Evolutionary conservation across 176 grass and related monocot genomes (phyloP).

Genomic region (Triticum monococcum): DNA sequence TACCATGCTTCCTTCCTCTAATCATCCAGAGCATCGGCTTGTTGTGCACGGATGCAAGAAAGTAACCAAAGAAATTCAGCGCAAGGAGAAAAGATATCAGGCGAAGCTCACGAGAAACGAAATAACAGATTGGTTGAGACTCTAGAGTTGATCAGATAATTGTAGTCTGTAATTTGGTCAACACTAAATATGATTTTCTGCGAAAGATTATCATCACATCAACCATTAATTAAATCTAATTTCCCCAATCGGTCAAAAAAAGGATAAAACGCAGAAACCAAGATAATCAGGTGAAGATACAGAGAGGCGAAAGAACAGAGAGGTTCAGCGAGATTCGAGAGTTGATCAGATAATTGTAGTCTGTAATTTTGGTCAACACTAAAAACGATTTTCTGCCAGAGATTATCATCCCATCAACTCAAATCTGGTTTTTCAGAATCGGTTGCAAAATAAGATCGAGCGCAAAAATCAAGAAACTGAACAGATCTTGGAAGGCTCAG

Average conservation of each 20-base stretch:
- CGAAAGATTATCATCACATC: slow-evolving; percentile 50
- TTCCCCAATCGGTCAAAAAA: neutral
- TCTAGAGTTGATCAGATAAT: slow-evolving; percentile 59
- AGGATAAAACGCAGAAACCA: neutral
- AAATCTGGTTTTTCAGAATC: neutral
- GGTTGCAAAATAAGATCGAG: neutral
- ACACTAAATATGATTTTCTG: slow-evolving; percentile 27
- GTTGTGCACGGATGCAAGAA: slow-evolving; percentile 16
- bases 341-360: slow-evolving; percentile 85
- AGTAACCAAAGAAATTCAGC: fast-evolving
- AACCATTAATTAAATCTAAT: neutral
- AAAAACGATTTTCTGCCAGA: slow-evolving; percentile 15
- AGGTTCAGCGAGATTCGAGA: neutral
- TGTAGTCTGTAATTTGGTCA: slow-evolving; percentile 66
- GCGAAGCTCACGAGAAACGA: neutral
- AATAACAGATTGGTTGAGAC: neutral
- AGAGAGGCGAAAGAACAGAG: no score
- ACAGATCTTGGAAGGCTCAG: slow-evolving; percentile 43
- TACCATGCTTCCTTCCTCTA: slow-evolving; percentile 71
- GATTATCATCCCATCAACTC: slow-evolving; percentile 43
- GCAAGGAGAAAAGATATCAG: neutral
- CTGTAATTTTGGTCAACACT: slow-evolving; percentile 42
- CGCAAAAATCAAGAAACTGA: neutral
- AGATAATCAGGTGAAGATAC: no score
- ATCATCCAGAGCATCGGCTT: slow-evolving; percentile 74